phyloP scores from a whole-genome alignment of 108 stramenopile genomes.

The Hondaea fermentalgiana region DNA sequence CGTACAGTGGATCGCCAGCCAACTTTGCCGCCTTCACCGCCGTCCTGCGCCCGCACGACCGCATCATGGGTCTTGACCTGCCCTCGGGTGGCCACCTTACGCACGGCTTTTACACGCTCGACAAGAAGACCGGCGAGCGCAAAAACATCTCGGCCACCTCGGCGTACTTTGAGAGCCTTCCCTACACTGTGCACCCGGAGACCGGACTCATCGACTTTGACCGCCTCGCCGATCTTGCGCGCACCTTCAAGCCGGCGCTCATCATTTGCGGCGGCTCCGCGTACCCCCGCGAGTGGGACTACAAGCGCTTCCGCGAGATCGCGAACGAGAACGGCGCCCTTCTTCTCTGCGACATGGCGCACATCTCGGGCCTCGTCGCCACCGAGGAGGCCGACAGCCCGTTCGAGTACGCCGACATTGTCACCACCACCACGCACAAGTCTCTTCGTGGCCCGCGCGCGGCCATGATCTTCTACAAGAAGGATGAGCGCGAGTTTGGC shows the following conservation, averaged over 20 bases:
- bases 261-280: conserved; percentile 96
- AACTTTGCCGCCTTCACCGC: conserved; percentile 99
- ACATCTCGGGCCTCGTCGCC: conserved; percentile 95
- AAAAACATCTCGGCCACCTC: conserved; percentile 88
- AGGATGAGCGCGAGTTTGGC: conserved; percentile 94
- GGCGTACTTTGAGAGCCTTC: conserved; percentile 97
- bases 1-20: conserved; percentile 78
- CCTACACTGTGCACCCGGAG: conserved; percentile 90
- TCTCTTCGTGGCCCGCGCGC: conserved; percentile 97
- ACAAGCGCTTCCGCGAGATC: conserved; percentile 87
- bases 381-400: conserved; percentile 79
- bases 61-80: conserved; percentile 99
- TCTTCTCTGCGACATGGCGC: conserved; percentile 99
- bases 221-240: conserved; percentile 72
- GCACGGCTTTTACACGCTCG: conserved; percentile 98
- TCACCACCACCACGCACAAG: conserved; percentile 99
- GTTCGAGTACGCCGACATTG: conserved; percentile 91
- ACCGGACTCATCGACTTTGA: conserved; percentile 95
- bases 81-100: conserved; percentile 97
- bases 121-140: conserved; percentile 86
- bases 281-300: conserved; percentile 99
- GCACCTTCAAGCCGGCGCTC: conserved; percentile 95
- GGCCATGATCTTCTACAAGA: conserved; percentile 98
- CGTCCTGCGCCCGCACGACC: conserved; percentile 89
- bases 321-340: conserved; percentile 94